Evolutionary conservation across 1,139 yeast species (phyloP).

Genomic region (Protomyces arabidopsidicola): DNA sequence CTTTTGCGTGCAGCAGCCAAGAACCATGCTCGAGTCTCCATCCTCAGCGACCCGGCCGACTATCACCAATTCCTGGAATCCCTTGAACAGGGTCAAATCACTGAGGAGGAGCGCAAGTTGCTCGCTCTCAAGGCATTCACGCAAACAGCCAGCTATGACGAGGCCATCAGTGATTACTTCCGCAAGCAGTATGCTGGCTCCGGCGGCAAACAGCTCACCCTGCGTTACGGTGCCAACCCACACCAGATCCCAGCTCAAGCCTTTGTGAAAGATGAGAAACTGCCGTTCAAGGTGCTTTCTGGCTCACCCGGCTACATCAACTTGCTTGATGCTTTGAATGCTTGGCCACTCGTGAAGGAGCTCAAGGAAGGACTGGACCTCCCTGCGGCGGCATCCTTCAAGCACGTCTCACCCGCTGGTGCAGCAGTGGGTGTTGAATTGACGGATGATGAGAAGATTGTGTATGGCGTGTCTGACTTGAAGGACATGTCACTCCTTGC

Average conservation of each 20-base stretch:
- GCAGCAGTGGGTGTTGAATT: slow-evolving; percentile 95
- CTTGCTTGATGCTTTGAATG: slow-evolving; percentile 88
- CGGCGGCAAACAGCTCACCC: slow-evolving; percentile 77
- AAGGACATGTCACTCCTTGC: slow-evolving; percentile 77
- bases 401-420: slow-evolving; percentile 99
- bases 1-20: slow-evolving; percentile 96
- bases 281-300: slow-evolving; percentile 87
- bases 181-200: slow-evolving; percentile 89
- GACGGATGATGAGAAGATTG: slow-evolving; percentile 83
- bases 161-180: slow-evolving; percentile 92
- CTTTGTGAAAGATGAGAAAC: slow-evolving; percentile 72
- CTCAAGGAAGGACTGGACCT: slow-evolving; percentile 86
- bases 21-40: slow-evolving; percentile 93
- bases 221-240: slow-evolving; percentile 98
- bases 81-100: slow-evolving; percentile 65
- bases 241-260: slow-evolving; percentile 99
- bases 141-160: slow-evolving; percentile 96
- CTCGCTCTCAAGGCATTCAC: slow-evolving; percentile 94
- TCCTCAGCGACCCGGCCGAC: slow-evolving; percentile 88
- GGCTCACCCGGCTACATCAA: slow-evolving; percentile 98
- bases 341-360: slow-evolving; percentile 98
- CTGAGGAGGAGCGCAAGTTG: slow-evolving; percentile 68
- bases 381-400: slow-evolving; percentile 98
- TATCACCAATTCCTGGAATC: slow-evolving; percentile 82
- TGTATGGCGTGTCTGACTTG: slow-evolving; percentile 90